phyloP scores from a whole-genome alignment of 2,329 filamentous ascomycete species.

The Botrytis tulipae region DNA sequence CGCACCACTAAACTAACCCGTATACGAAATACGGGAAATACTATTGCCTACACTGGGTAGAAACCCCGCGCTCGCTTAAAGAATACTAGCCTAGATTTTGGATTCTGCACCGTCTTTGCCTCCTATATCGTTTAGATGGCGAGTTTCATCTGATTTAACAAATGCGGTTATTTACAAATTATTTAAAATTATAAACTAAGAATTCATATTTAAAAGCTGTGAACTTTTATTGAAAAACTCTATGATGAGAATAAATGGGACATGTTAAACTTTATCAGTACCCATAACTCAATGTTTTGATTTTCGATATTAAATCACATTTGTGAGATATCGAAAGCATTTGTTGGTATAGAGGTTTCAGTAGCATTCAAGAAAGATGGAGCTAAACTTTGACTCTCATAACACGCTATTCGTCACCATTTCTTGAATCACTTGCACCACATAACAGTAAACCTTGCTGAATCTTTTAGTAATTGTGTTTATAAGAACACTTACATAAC shows the following conservation, averaged over 20 bases:
- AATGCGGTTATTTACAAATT: fast-evolving
- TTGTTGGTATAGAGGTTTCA: background rate
- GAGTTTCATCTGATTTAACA: fast-evolving
- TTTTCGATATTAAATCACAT: background rate
- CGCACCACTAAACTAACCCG: too few species aligned
- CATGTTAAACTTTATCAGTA: background rate
- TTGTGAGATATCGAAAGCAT: fast-evolving
- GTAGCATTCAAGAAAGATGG: background rate
- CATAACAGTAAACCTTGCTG: background rate
- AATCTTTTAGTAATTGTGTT: too few species aligned
- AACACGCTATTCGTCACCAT: background rate
- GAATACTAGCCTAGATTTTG: background rate
- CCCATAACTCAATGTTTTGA: background rate
- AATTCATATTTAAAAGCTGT: fast-evolving
- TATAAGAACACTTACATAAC: background rate
- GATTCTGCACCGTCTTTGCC: background rate
- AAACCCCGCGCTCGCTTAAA: background rate
- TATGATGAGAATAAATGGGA: too few species aligned
- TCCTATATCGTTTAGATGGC: fast-evolving
- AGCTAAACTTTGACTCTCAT: background rate
- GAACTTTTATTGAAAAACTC: background rate
- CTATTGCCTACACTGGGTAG: too few species aligned
- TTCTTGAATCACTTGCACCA: background rate
- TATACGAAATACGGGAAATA: too few species aligned
- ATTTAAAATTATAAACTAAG: fast-evolving